Evolutionary conservation across 164 flowering plant species (phyloP).

Genomic region (Aristolochia contorta): DNA sequence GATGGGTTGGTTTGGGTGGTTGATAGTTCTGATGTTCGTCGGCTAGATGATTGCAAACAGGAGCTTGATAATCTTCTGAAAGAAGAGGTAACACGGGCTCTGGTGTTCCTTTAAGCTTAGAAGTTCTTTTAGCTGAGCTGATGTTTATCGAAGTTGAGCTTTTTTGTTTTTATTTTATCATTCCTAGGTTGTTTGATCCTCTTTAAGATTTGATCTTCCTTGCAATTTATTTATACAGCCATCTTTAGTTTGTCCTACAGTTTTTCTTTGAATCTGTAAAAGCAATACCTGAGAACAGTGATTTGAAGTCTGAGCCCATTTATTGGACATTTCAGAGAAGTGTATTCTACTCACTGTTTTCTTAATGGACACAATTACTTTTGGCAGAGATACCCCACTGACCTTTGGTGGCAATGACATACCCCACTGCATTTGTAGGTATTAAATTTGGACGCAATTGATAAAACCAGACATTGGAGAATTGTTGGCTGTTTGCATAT

Average conservation of each 20-base stretch:
- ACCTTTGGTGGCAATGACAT: neutral
- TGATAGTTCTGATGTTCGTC: conserved; percentile 92
- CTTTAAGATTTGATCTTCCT: no score
- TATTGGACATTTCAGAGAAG: neutral
- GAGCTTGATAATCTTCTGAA: conserved; percentile 93
- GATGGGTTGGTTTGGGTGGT: conserved; percentile 99
- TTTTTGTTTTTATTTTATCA: no score
- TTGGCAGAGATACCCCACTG: conserved; percentile 40
- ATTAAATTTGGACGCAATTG: conserved; percentile 84
- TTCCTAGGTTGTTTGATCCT: neutral
- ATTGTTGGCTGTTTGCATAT: no score
- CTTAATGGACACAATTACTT: neutral
- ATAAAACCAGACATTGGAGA: conserved; percentile 83
- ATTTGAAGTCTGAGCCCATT: neutral
- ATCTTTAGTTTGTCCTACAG: neutral
- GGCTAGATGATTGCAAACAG: conserved; percentile 84
- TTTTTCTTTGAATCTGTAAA: neutral
- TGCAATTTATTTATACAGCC: no score
- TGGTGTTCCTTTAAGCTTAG: neutral
- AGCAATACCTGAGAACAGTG: neutral
- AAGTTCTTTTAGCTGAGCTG: neutral
- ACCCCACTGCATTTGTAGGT: conserved; percentile 35
- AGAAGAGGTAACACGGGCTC: conserved; percentile 78
- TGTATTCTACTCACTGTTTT: conserved; percentile 6
- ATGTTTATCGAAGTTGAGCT: neutral